Evolutionary conservation across 2,329 filamentous ascomycete genomes (phyloP).

Genomic region (Colletotrichum chlorophyti): DNA sequence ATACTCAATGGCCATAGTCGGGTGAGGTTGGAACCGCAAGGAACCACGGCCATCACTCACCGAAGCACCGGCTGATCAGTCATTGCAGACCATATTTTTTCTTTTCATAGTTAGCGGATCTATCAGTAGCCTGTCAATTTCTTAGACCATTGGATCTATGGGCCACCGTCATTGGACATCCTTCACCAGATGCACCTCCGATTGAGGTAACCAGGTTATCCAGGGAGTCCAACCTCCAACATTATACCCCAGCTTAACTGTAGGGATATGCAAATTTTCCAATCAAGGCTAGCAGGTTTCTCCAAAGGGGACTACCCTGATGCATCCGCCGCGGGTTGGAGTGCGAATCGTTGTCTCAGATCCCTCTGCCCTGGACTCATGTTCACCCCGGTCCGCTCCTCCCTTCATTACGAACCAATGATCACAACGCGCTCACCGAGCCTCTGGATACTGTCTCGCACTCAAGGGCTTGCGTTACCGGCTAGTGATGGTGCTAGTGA

Average conservation of each 20-base stretch:
- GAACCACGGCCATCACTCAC: not conserved
- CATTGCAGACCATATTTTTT: not conserved
- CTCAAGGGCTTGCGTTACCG: slow-evolving; percentile 21
- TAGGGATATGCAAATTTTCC: slow-evolving; percentile 11
- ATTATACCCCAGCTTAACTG: not conserved
- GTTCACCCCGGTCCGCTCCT: slow-evolving; percentile 6
- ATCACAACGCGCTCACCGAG: not conserved
- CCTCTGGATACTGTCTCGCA: slow-evolving; percentile 10
- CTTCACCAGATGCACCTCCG: too few relatives aligned
- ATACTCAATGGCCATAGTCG: not conserved
- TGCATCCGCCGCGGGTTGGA: slow-evolving; percentile 17
- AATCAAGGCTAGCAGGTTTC: not conserved
- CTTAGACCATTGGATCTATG: not conserved
- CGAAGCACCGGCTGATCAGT: not conserved
- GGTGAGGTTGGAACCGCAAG: not conserved
- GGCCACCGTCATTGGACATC: not conserved
- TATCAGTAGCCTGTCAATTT: too few relatives aligned
- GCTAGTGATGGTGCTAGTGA: slow-evolving; percentile 25
- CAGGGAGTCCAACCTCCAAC: slow-evolving; percentile 24
- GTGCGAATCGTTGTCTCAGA: slow-evolving; percentile 20
- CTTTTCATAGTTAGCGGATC: too few relatives aligned
- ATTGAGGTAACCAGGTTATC: not conserved
- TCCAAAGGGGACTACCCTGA: not conserved
- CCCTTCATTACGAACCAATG: slow-evolving; percentile 22
- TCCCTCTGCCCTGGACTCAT: not conserved